Evolutionary conservation across 495 filamentous ascomycete genomes (phyloP), one percentile per base, ranked within the genome.

Genomic region (Cetradonia linearis): DNA sequence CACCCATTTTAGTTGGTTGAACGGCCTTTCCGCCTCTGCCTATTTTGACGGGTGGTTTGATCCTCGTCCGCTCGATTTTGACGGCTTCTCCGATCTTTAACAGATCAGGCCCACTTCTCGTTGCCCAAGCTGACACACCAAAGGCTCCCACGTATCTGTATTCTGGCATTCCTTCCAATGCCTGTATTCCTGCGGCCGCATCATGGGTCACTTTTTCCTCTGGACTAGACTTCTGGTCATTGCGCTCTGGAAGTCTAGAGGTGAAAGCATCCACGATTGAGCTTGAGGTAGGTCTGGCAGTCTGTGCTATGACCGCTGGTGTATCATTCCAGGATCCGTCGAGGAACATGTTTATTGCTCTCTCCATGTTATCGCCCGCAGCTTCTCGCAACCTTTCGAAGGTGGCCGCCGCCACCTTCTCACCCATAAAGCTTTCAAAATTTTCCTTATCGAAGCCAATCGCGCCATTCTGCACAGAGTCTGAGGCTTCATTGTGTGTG

Each of bases 91-190:
- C 88, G 67, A 92, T 86, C 55, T 81, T 84, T 42, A 97, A 61
- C 8, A 95, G 70, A 31, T 77, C 80, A 3, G 68, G 74, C 3
- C 93, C 93, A 67, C 88, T 95, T 65, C 82, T 81, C n/a, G 93
- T 97, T 44, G 89, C 81, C 93, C 93, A 98, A 9, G 83, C 92
- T 34, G 83, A 88, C 7, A 88, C 91, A 18, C 94, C 93, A 73
- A 97, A 94, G 0, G 89, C 87, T 31, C 93, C 93, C 52, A 97
- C 77, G 68, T 96, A 98, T 67, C 94, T 78, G 58, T 74, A 77
- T 3, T 77, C 65, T 0, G 88, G 86, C 71, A 83, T 81, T 36
- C 52, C 65, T 38, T 64, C 63, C 13, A 61, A 62, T n/a, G 25
- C 64, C 42, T 36, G 27, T 18, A 1, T 28, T 50, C 23, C 33